Conservation (phyloP, 495 filamentous ascomycete genomes). For the Hyaloscypha variabilis region DNA sequence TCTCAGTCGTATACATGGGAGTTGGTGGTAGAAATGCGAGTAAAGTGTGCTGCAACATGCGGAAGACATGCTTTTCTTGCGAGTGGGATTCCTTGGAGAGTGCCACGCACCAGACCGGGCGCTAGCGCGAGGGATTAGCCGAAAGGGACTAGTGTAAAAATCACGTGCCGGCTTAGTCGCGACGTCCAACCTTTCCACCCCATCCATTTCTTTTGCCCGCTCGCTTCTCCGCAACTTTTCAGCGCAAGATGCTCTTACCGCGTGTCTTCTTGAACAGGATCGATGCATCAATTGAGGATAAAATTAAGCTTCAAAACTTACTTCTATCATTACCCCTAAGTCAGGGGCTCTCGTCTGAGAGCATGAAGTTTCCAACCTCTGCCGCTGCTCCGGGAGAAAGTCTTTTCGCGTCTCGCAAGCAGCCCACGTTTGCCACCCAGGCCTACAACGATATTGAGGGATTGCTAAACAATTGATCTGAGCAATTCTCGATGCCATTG, state of each 20-base stretch:
- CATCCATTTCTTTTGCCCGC: neutral
- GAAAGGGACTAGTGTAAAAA: neutral
- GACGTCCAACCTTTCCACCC: neutral
- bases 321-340: neutral
- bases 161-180: neutral
- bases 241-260: neutral
- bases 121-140: neutral
- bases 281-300: neutral
- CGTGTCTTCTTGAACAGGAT: neutral
- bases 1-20: neutral
- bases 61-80: neutral
- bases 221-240: neutral
- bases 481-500: neutral
- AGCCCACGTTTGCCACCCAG: neutral
- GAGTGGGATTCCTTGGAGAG: neutral
- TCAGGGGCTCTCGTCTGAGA: neutral
- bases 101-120: neutral
- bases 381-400: neutral
- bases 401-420: neutral
- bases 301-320: neutral
- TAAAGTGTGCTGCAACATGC: neutral
- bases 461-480: neutral
- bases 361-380: neutral
- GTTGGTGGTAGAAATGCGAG: neutral
- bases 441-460: neutral